phyloP scores from a whole-genome alignment of 345 rosid genomes.

The Eucalyptus cladocalyx region DNA sequence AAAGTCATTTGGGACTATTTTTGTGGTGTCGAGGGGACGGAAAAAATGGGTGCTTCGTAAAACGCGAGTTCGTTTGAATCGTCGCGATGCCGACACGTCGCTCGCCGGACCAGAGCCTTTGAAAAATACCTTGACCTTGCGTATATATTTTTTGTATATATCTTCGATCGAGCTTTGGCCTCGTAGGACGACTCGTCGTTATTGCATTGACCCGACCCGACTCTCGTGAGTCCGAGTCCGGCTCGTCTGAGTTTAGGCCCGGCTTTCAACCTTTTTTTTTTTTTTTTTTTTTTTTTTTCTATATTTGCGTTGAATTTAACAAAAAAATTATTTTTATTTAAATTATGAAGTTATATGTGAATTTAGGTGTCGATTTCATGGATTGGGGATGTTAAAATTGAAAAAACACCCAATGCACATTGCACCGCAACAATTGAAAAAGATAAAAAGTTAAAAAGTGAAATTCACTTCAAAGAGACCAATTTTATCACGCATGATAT shows the following conservation, averaged over 20 bases:
- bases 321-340: neutral
- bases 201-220: neutral
- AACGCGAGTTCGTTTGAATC: neutral
- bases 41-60: neutral
- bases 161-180: neutral
- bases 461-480: rapidly evolving
- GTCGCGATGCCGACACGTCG: neutral
- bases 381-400: neutral
- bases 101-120: neutral
- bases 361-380: neutral
- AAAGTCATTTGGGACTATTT: neutral
- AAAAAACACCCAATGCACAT: neutral
- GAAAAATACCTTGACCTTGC: no score
- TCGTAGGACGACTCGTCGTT: neutral
- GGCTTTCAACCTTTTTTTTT: neutral
- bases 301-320: neutral
- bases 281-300: no score
- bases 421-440: rapidly evolving
- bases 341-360: neutral
- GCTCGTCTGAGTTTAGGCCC: neutral
- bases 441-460: neutral
- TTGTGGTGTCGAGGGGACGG: neutral
- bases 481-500: rapidly evolving
- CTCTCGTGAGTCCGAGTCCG: neutral
- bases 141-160: neutral